These are phyloP conservation scores for Termitomyces sp. DNA, from an alignment of 768 basidiomycete species.

Conservation along the genomic window DNA sequence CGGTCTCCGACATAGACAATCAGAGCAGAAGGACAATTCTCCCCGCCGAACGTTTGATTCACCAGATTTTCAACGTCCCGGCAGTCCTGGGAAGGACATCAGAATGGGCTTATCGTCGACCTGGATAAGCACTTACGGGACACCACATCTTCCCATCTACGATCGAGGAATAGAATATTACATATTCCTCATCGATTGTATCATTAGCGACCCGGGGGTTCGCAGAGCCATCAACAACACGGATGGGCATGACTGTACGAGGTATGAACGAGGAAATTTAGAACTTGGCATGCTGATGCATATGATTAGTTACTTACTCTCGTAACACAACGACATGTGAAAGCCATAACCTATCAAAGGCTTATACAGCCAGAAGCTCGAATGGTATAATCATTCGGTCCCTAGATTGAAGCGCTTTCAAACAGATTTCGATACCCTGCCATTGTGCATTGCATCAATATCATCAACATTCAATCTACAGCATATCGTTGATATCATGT, in stretches of 20 bases:
- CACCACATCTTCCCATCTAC: slow-evolving; percentile 66
- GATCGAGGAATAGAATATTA: slow-evolving; percentile 70
- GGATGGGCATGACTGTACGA: slow-evolving; percentile 43
- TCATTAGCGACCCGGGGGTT: slow-evolving; percentile 30
- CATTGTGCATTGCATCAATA: not conserved
- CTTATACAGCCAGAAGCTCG: no score
- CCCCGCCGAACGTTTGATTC: slow-evolving; percentile 38
- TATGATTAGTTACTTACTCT: no score
- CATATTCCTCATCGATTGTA: slow-evolving; percentile 37
- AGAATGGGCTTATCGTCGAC: not conserved
- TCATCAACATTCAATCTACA: not conserved
- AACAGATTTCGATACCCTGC: no score
- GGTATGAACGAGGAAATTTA: not conserved
- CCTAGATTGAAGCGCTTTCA: no score
- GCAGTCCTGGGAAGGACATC: slow-evolving; percentile 47
- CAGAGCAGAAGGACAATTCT: slow-evolving; percentile 43
- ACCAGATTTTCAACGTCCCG: slow-evolving; percentile 52
- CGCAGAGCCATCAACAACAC: slow-evolving; percentile 27
- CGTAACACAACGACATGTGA: no score
- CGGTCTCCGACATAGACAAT: slow-evolving; percentile 68
- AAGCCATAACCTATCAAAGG: no score
- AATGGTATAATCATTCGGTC: no score
- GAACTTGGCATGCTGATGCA: no score
- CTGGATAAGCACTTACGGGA: slow-evolving; percentile 37
- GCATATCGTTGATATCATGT: not conserved